Percentiles rank a stretch among this genome's conserved stretches.
phyloP scores from a whole-genome alignment of 371 early-diverging fungal species.

The Apophysomyces sp. region DNA sequence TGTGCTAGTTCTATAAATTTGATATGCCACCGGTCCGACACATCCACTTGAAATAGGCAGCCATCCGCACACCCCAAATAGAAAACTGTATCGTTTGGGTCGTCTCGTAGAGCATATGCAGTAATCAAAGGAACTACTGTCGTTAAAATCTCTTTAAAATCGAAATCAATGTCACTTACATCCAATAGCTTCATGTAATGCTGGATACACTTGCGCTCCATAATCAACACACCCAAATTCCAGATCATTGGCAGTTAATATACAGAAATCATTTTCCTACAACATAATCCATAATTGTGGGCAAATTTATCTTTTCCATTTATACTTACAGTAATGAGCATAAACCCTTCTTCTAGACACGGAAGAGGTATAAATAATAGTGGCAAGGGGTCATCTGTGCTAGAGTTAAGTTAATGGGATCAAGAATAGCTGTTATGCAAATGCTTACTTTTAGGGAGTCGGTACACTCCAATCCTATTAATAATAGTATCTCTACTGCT shows the following conservation, averaged over 20 bases:
- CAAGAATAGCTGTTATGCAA: neutral
- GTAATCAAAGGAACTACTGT: conserved; percentile 31
- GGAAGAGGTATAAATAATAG: conserved; percentile 34
- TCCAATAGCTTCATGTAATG: conserved; percentile 14
- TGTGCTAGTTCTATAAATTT: conserved; percentile 13
- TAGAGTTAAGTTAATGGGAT: neutral
- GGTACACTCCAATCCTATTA: conserved; percentile 34
- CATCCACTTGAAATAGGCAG: conserved; percentile 17
- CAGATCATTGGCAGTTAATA: conserved; percentile 29
- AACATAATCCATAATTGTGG: neutral
- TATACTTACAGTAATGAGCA: conserved; percentile 35
- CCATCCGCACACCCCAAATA: conserved; percentile 41
- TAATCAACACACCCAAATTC: conserved; percentile 37
- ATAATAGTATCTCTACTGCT: conserved; percentile 21
- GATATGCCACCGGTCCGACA: conserved; percentile 8
- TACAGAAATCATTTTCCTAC: conserved; percentile 15
- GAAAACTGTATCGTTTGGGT: conserved; percentile 3
- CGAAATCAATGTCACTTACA: conserved; percentile 5
- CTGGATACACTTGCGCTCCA: conserved; percentile 24
- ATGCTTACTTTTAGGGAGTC: conserved; percentile 30
- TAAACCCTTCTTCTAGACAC: conserved; percentile 28
- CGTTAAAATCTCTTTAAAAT: neutral
- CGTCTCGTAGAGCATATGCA: conserved; percentile 14
- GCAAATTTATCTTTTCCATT: neutral
- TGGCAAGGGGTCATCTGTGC: conserved; percentile 34